Conservation (phyloP, 2,329 filamentous ascomycete species). For the Fusarium sp. region DNA sequence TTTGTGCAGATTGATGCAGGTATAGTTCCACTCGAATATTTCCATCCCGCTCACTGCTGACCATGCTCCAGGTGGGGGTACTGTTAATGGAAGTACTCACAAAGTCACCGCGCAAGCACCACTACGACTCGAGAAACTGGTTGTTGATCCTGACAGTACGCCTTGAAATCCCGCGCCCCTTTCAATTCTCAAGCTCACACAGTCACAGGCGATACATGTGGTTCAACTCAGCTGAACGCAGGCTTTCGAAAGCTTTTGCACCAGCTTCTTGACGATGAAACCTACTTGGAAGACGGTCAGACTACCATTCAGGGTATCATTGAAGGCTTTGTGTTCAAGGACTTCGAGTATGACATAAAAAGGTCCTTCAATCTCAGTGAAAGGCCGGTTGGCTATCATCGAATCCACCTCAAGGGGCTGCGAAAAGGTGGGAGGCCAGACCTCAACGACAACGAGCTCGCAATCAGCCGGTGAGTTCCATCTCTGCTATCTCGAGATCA, state of each 20-base stretch:
- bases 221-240: background rate
- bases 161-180: background rate
- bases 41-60: background rate
- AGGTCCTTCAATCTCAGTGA: background rate
- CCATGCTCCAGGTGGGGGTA: background rate
- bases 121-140: background rate
- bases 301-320: background rate
- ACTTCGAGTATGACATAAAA: background rate
- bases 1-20: conserved; percentile 9
- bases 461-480: background rate
- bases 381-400: background rate
- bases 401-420: background rate
- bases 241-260: background rate
- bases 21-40: background rate
- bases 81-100: background rate
- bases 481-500: background rate
- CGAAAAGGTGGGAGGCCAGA: background rate
- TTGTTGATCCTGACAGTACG: background rate
- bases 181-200: background rate
- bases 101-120: background rate
- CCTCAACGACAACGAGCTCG: background rate
- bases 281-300: background rate
- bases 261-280: background rate
- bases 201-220: background rate
- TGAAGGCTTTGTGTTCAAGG: background rate